Evolutionary conservation across 2,329 filamentous ascomycete species (phyloP).

Genomic region (Trichoderma sp.): DNA sequence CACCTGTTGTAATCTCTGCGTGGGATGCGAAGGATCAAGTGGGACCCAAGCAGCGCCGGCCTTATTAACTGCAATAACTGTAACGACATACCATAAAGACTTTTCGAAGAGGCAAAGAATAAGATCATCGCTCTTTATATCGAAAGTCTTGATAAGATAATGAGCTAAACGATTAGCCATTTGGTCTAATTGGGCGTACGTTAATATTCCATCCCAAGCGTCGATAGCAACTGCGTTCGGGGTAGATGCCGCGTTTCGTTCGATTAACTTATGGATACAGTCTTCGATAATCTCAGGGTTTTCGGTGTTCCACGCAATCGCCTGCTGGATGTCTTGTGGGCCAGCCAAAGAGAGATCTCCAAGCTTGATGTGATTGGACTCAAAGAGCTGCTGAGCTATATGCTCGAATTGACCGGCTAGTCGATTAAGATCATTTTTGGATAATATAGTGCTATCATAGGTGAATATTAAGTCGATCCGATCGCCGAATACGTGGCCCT

Average conservation of each 20-base stretch:
- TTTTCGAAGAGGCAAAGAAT: slow-evolving; percentile 22
- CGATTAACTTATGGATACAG: background rate
- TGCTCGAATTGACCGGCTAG: slow-evolving; percentile 11
- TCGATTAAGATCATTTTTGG: background rate
- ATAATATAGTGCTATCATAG: background rate
- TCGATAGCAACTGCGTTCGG: slow-evolving; percentile 2
- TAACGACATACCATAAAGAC: slow-evolving; percentile 24
- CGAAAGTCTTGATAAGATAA: background rate
- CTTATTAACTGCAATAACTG: slow-evolving; percentile 29
- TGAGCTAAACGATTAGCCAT: background rate
- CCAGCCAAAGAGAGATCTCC: background rate
- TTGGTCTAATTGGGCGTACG: slow-evolving; percentile 18
- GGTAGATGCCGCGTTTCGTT: slow-evolving; percentile 30
- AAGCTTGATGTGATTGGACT: background rate
- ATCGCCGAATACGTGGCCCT: background rate
- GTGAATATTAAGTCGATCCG: background rate
- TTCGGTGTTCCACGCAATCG: background rate
- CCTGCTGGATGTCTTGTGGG: background rate
- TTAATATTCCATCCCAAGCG: slow-evolving; percentile 15
- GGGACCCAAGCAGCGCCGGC: slow-evolving; percentile 28
- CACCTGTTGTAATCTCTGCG: slow-evolving; percentile 1
- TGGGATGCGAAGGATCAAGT: slow-evolving; percentile 19
- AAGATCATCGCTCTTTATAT: background rate
- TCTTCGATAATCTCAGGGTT: slow-evolving; percentile 9
- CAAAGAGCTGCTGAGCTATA: background rate